Evolutionary conservation across 148 eudicot genomes (phyloP), one percentile per base, ranked within the genome.

Genomic region (Chenopodium quinoa): DNA sequence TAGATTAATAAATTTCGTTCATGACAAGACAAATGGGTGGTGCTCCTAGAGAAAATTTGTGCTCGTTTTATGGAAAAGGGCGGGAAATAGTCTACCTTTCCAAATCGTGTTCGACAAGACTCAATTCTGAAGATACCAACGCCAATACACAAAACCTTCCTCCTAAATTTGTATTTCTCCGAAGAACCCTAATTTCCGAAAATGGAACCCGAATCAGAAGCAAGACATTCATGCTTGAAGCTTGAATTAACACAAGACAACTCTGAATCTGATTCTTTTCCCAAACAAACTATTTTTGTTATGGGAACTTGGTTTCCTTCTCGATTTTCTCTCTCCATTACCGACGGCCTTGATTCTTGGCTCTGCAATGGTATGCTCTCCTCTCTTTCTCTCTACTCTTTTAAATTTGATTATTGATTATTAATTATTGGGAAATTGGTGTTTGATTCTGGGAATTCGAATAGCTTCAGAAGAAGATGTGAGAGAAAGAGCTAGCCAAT

Each of bases 381-480:
- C 4, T 7, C 22, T 4, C 23, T 22, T 10, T 67, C 37, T 25
- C 37, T 29, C 8, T 11, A 20, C 50, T 31, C 22, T 46, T 32
- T n/a, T 0, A 31, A 25, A 1, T 54, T 50, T 56, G 22, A 74
- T 77, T 71, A 31, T 70, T 44, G 64, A 46, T 19, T 22, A 0
- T 48, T 31, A 16, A 66, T 29, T 9, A 8, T n/a, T 29, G 31
- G 71, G 25, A 40, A 27, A 52, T 52, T 75, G 44, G 31, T 76
- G 44, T 40, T 40, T 60, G 47, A 44, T 13, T 27, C 34, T 71
- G 69, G 54, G 19, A 80, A 5, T 62, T 73, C 76, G 79, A 11
- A 47, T 75, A 95, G 98, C 91, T 3, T 84, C 93, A 20, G 95
- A 91, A 77, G 98, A 93, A 5, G 99, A 93, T 80, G 97, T 96